A percentile compares a stretch with the other conserved stretches of the same genome.
These are phyloP conservation scores for Moringa oleifera DNA, from an alignment of 345 rosid species.

Conservation along the genomic window DNA sequence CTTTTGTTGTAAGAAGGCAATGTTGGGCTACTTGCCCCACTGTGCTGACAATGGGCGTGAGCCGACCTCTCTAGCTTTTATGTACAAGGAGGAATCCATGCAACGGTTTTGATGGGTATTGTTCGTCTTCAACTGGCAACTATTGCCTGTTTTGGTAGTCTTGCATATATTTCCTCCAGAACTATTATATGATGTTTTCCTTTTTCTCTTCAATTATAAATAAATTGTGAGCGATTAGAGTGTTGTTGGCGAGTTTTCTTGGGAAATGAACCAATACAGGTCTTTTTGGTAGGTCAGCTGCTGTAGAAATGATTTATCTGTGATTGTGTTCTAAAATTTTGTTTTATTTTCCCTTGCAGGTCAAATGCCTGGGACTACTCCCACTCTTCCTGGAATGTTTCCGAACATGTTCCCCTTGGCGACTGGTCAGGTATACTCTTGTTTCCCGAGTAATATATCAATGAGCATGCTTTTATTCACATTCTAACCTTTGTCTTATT, in stretches of 20 bases:
- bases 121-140: constrained; percentile 68
- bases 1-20: constrained; percentile 73
- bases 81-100: constrained; percentile 69
- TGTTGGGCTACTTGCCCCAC: constrained; percentile 71
- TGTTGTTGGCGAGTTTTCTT: neutral
- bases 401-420: constrained; percentile 65
- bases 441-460: neutral
- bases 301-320: neutral
- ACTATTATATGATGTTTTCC: constrained; percentile 29
- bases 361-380: constrained; percentile 61
- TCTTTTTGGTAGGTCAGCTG: neutral
- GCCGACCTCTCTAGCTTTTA: constrained; percentile 71
- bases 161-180: constrained; percentile 31
- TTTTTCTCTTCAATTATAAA: constrained; percentile 20
- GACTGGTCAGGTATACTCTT: constrained; percentile 50
- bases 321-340: constrained; percentile 15
- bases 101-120: constrained; percentile 70
- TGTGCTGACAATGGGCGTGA: constrained; percentile 78
- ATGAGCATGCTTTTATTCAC: neutral
- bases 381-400: constrained; percentile 71
- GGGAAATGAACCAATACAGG: neutral
- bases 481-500: constrained; percentile 14
- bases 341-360: constrained; percentile 36
- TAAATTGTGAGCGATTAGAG: constrained; percentile 16
- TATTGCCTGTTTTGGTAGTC: constrained; percentile 62